Percentiles rank a stretch among this genome's conserved stretches.
Evolutionary conservation across 2,329 filamentous ascomycete genomes (phyloP).

Genomic region (Ascochyta lentis): DNA sequence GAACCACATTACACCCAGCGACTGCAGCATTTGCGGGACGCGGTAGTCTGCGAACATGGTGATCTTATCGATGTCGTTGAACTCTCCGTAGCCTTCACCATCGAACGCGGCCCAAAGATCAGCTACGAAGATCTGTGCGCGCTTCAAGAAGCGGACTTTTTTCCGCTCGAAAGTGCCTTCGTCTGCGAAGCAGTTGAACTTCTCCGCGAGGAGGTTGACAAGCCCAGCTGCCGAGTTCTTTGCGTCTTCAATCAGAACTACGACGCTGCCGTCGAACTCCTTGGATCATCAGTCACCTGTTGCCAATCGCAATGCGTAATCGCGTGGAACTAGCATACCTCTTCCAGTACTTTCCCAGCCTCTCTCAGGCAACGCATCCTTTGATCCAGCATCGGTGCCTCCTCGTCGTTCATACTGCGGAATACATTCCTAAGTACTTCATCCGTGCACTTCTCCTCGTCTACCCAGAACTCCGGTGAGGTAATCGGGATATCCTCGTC

Average conservation of each 20-base stretch:
- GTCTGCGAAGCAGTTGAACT: slow-evolving; percentile 88
- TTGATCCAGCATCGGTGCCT: slow-evolving; percentile 83
- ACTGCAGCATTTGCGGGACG: slow-evolving; percentile 89
- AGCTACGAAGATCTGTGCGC: slow-evolving; percentile 94
- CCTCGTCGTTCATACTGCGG: slow-evolving; percentile 82
- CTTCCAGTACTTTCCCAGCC: slow-evolving; percentile 78
- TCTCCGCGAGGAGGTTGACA: slow-evolving; percentile 81
- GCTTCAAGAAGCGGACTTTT: slow-evolving; percentile 83
- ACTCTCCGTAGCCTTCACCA: slow-evolving; percentile 77
- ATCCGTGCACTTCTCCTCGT: slow-evolving; percentile 76
- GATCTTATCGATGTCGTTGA: slow-evolving; percentile 90
- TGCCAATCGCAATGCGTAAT: neutral
- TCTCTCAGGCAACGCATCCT: slow-evolving; percentile 81
- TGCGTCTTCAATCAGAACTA: slow-evolving; percentile 75
- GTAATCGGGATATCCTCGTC: slow-evolving; percentile 93
- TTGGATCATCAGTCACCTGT: slow-evolving; percentile 43
- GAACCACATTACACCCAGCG: slow-evolving; percentile 81
- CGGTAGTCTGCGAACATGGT: slow-evolving; percentile 99
- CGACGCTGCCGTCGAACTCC: slow-evolving; percentile 78
- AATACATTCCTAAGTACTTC: slow-evolving; percentile 79
- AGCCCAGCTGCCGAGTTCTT: slow-evolving; percentile 80
- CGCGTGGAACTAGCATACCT: slow-evolving; percentile 59
- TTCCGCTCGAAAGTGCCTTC: slow-evolving; percentile 76
- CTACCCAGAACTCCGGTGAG: slow-evolving; percentile 83
- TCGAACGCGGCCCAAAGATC: slow-evolving; percentile 97